phyloP scores from a whole-genome alignment of 768 basidiomycete genomes.

The Lactarius quietus region DNA sequence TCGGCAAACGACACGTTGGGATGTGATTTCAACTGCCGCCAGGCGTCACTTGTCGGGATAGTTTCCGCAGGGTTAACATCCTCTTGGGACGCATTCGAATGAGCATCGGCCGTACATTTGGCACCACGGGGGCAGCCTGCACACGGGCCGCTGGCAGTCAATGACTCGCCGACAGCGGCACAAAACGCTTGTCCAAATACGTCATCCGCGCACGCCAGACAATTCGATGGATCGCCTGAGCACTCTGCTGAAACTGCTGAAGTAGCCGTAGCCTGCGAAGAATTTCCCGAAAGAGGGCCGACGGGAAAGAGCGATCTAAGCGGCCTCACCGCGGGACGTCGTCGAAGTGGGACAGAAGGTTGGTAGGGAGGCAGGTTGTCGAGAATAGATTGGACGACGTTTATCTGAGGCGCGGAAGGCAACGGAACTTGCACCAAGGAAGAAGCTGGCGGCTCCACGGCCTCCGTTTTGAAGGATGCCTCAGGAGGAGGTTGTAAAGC shows the following conservation, averaged over 20 bases:
- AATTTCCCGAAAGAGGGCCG: conserved; percentile 32
- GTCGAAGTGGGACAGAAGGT: conserved; percentile 76
- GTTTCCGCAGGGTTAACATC: conserved; percentile 40
- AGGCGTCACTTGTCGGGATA: conserved; percentile 78
- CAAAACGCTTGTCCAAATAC: conserved; percentile 88
- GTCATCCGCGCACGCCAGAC: conserved; percentile 81
- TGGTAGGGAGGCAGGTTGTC: conserved; percentile 79
- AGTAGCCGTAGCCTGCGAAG: conserved; percentile 29
- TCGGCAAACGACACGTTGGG: conserved; percentile 87
- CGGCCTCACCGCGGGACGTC: conserved; percentile 40
- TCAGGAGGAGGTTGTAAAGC: conserved; percentile 44
- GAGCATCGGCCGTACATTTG: conserved; percentile 26
- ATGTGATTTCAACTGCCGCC: conserved; percentile 81
- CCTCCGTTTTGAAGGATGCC: conserved; percentile 31
- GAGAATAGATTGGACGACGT: conserved; percentile 54
- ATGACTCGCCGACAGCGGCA: conserved; percentile 61
- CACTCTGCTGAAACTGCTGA: conserved; percentile 44
- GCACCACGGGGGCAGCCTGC: conserved; percentile 49
- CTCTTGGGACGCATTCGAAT: conserved; percentile 28
- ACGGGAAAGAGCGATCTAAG: conserved; percentile 55
- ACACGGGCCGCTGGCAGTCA: conserved; percentile 52
- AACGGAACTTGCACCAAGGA: conserved; percentile 23
- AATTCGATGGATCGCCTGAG: conserved; percentile 85
- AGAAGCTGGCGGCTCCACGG: conserved; percentile 25
- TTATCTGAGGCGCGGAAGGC: conserved; percentile 22